Evolutionary conservation across 495 filamentous ascomycete species (phyloP).

Genomic region (Hypomontagnella submonticulosa): DNA sequence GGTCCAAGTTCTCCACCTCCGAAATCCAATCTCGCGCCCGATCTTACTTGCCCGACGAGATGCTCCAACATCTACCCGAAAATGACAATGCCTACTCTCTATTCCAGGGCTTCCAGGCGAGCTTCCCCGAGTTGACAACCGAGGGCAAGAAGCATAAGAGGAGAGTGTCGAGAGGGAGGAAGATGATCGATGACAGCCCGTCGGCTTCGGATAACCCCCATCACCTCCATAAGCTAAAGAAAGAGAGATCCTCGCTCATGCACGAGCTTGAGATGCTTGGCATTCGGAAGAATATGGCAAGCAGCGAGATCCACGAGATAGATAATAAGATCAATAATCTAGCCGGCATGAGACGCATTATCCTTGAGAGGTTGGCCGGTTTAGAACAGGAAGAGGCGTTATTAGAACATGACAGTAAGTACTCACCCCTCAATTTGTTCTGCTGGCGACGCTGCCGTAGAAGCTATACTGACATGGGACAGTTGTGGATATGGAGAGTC

Average conservation of each 20-base stretch:
- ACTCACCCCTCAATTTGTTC: conserved; percentile 13
- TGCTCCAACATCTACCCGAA: conserved; percentile 88
- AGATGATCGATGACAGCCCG: conserved; percentile 72
- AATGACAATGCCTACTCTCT: conserved; percentile 86
- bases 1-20: conserved; percentile 86
- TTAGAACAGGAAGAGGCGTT: conserved; percentile 93
- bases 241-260: conserved; percentile 78
- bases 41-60: conserved; percentile 88
- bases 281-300: conserved; percentile 97
- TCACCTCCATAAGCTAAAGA: conserved; percentile 74
- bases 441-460: conserved; percentile 3
- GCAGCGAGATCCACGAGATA: conserved; percentile 93
- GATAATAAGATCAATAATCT: conserved; percentile 97
- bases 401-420: conserved; percentile 85
- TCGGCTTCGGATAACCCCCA: conserved; percentile 66
- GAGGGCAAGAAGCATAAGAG: conserved; percentile 76
- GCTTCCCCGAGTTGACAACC: conserved; percentile 77
- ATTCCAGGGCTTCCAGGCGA: conserved; percentile 96
- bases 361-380: conserved; percentile 87
- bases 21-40: conserved; percentile 97
- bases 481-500: conserved; percentile 87
- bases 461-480: conserved; percentile 42
- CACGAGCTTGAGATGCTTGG: conserved; percentile 90
- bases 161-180: conserved; percentile 75
- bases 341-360: conserved; percentile 91